A percentile compares a stretch with the other conserved stretches of the same genome.
These are phyloP conservation scores for Fusarium sp. DNA, from an alignment of 2,329 filamentous ascomycete genomes.

Conservation along the genomic window DNA sequence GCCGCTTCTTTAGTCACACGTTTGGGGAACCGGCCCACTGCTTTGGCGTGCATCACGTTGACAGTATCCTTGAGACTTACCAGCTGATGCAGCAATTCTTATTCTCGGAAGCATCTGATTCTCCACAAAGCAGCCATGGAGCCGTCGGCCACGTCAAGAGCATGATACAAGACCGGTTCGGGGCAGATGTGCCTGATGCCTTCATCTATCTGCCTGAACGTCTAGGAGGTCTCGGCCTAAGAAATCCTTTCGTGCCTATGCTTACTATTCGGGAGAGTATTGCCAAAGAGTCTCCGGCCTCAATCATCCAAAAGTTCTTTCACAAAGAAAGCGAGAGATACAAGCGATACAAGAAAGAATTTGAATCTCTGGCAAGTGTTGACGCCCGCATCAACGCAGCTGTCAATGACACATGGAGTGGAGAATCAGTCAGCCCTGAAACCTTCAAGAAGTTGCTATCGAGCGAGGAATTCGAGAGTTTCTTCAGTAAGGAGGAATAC, in stretches of 20 bases:
- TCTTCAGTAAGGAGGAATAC: constrained; percentile 1
- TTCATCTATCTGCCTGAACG: not conserved
- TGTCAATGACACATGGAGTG: not conserved
- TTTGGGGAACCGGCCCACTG: constrained; percentile 11
- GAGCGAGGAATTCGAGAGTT: not conserved
- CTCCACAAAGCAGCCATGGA: not conserved
- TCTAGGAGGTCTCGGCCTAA: not conserved
- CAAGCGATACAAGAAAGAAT: not conserved
- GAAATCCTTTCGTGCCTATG: not conserved
- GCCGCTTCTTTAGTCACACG: not conserved
- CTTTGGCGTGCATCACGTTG: not conserved
- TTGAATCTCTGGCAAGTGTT: not conserved
- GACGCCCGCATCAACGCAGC: constrained; percentile 3
- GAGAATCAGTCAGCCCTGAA: not conserved
- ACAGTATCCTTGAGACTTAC: constrained; percentile 1
- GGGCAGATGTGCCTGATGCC: not conserved
- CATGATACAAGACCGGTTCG: not conserved
- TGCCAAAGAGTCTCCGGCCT: not conserved
- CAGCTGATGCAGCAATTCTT: constrained; percentile 1
- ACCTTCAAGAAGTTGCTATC: not conserved
- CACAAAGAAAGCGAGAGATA: not conserved
- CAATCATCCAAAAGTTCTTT: not conserved
- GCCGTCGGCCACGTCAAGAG: not conserved
- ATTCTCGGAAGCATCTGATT: not conserved
- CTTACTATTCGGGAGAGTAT: not conserved